Base-by-base conservation (phyloP, 495 filamentous ascomycete species). In the Pyrenopolyporus hunteri region DNA sequence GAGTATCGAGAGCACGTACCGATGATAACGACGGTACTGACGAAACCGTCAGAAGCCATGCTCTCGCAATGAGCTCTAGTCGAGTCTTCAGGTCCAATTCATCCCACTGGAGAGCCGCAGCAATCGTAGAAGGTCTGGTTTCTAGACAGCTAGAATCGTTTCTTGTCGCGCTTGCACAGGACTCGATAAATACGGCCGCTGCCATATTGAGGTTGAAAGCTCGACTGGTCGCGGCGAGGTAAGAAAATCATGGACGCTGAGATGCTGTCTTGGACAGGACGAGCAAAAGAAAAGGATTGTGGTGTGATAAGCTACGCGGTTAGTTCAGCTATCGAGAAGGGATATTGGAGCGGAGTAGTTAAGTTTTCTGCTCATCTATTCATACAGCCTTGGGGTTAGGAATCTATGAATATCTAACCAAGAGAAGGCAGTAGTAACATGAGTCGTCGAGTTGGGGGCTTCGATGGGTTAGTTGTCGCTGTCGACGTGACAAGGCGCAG, bases 141-240 rank as follows among this genome's bases (percentile, higher is more conserved):
- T 59, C 51, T 51, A 32, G 42, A 47, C 37, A 65, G 28, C 68
- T 65, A 70, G 59, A 66, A 33, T 37, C 62, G 40, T 51, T 56
- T 70, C 43, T 67, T 62, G 57, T 63, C 72, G 69, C 75, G 66
- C 43, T 57, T 49, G 66, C 65, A 69, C 55, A 66, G 42, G 64
- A 51, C 52, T 68, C 64, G 57, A 72, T 39, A 67, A 74, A 70
- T 53, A 70, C 68, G 64, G 69, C 68, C 42, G 75, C 68, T 57
- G 78, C 76, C 78, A 80, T 80, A 48, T 43, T 76, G 77, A 71
- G 57, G 72, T 67, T 75, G 56, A 58, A 66, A 69, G 58, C 67
- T 71, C 52, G 67, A 76, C 71, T 71, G 70, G 53, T 67, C 69
- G 64, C 63, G 59, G 56, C 61, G 55, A 37, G 48, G 33, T 70